These are phyloP conservation scores for Schizochytrium sp. DNA, from an alignment of 108 stramenopile species.

Conservation along the genomic window DNA sequence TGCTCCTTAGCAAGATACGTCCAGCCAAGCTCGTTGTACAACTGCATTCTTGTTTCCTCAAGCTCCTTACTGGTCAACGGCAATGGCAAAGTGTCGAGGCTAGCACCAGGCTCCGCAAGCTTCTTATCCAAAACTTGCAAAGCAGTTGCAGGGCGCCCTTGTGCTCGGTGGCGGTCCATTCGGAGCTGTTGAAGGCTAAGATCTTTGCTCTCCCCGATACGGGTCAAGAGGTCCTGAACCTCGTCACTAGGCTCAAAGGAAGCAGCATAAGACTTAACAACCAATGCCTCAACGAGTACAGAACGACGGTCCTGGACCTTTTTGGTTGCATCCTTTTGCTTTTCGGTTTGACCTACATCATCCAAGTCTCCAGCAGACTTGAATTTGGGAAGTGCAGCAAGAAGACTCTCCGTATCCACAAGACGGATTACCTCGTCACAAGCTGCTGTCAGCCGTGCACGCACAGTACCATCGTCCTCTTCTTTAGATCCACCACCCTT, in stretches of 20 bases:
- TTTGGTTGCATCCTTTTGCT: conserved; percentile 36
- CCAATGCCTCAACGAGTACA: not conserved
- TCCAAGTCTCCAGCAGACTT: conserved; percentile 8
- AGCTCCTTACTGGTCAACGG: conserved; percentile 4
- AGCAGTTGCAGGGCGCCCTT: not conserved
- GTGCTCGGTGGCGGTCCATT: not conserved
- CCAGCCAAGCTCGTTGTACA: conserved; percentile 23
- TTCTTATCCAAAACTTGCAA: not conserved
- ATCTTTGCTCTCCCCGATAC: not conserved
- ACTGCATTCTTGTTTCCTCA: not conserved
- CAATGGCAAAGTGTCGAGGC: not conserved
- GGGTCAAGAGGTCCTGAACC: conserved; percentile 30
- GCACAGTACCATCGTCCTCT: not conserved
- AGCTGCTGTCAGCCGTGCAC: not conserved
- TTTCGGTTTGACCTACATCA: conserved; percentile 15
- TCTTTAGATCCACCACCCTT: not conserved
- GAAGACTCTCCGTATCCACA: conserved; percentile 14
- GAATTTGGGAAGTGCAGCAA: conserved; percentile 12
- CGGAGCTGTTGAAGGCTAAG: not conserved
- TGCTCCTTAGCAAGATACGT: not conserved
- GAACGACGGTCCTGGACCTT: not conserved
- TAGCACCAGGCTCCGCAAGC: not conserved
- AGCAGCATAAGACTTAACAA: conserved; percentile 19
- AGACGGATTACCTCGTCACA: conserved; percentile 10
- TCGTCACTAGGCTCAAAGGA: not conserved